Evolutionary conservation across 73 alveolate species (phyloP).

Genomic region (Halteria grandinella): DNA sequence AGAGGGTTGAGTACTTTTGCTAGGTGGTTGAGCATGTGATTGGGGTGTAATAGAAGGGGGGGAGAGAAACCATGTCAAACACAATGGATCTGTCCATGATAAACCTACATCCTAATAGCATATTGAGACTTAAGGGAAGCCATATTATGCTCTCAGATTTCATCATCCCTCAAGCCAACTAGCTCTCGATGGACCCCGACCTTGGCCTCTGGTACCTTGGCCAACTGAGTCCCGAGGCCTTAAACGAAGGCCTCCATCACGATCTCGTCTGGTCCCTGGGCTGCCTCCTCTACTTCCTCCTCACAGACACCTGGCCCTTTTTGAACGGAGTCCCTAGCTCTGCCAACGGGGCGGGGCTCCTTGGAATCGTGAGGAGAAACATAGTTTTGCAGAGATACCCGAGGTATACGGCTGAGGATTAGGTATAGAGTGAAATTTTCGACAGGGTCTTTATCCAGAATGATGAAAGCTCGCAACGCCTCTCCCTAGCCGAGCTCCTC

Average conservation of each 20-base stretch:
- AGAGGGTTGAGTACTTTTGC: constrained; percentile 1
- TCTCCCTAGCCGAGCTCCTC: background rate
- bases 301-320: constrained; percentile 26
- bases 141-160: constrained; percentile 18
- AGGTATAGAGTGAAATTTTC: background rate
- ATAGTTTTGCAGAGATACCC: background rate
- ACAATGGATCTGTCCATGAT: background rate
- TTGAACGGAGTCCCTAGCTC: background rate
- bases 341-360: background rate
- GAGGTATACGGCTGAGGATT: background rate
- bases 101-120: constrained; percentile 3
- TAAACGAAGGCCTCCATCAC: background rate
- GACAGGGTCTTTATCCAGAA: constrained; percentile 9
- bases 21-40: constrained; percentile 16
- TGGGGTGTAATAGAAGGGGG: no score
- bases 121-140: background rate
- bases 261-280: constrained; percentile 28
- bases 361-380: constrained; percentile 19
- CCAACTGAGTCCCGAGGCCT: constrained; percentile 8
- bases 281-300: constrained; percentile 2
- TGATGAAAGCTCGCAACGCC: background rate
- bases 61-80: no score
- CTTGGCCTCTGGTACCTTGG: background rate
- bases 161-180: background rate
- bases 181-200: background rate